Evolutionary conservation across 2,329 filamentous ascomycete species (phyloP).

Genomic region (Colletotrichum siamense): DNA sequence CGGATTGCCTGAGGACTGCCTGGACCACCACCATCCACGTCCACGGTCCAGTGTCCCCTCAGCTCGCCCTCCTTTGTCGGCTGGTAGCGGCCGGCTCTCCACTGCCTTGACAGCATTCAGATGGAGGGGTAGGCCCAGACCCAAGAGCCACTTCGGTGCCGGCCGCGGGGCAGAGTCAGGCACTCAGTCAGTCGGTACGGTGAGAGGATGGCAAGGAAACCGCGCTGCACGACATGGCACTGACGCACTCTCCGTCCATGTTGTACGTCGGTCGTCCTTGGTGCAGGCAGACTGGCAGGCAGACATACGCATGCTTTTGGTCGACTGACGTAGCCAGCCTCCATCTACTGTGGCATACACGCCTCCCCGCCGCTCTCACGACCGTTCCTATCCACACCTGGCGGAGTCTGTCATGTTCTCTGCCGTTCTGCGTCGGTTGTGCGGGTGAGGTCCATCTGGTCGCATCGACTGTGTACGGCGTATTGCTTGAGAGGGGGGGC

Average conservation of each 20-base stretch:
- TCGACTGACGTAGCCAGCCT: constrained; percentile 14
- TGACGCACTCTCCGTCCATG: constrained; percentile 3
- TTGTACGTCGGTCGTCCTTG: not conserved
- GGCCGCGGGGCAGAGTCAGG: not conserved
- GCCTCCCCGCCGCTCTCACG: not conserved
- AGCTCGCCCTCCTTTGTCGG: not conserved
- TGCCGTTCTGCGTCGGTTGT: not conserved
- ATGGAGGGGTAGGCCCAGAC: not conserved
- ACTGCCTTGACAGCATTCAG: not conserved
- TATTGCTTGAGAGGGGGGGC: not conserved
- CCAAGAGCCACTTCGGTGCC: not conserved
- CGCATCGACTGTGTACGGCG: not conserved
- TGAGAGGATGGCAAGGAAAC: not conserved
- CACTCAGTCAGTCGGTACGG: not conserved
- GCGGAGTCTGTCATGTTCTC: not conserved
- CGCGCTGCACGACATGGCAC: constrained; percentile 15
- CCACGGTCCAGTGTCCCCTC: too few relatives aligned
- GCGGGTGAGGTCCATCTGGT: not conserved
- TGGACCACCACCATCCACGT: not conserved
- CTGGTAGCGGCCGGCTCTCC: constrained; percentile 4
- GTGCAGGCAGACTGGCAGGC: constrained; percentile 11
- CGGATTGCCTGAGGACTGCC: not conserved
- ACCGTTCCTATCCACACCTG: not conserved
- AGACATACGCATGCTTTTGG: not conserved
- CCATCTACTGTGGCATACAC: not conserved